Percentiles rank a stretch among this genome's conserved stretches.
These are phyloP conservation scores for Clitocybe nebularis DNA, from an alignment of 1,284 basidiomycete species.

Conservation along the genomic window DNA sequence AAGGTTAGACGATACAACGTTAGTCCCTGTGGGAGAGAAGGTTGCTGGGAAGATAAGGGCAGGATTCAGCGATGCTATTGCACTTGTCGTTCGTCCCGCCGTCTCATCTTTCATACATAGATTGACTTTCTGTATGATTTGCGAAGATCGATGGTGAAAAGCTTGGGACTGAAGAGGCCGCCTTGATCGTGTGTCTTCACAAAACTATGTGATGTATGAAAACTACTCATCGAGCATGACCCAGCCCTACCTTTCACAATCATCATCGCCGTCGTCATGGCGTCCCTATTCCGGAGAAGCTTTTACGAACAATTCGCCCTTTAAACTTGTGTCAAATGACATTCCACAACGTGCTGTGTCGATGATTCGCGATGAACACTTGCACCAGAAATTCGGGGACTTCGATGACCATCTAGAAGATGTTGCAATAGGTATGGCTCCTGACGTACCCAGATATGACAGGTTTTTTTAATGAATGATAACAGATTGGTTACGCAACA, in stretches of 20 bases:
- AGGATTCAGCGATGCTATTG: constrained; percentile 52
- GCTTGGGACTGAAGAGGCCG: constrained; percentile 45
- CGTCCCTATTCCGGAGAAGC: constrained; percentile 32
- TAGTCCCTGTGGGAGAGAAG: constrained; percentile 63
- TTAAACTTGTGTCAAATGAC: constrained; percentile 40
- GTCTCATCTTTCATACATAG: background rate
- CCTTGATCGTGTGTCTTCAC: constrained; percentile 53
- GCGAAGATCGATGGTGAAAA: constrained; percentile 54
- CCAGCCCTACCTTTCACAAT: constrained; percentile 47
- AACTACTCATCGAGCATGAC: no score
- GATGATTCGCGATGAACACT: constrained; percentile 43
- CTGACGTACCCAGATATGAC: background rate
- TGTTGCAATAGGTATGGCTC: constrained; percentile 53
- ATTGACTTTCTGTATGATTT: constrained; percentile 7
- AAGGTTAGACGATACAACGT: constrained; percentile 49
- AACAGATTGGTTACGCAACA: no score
- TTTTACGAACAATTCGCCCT: constrained; percentile 33
- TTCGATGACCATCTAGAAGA: constrained; percentile 79
- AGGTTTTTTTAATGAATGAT: background rate
- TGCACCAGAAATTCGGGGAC: constrained; percentile 60
- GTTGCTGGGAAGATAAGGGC: constrained; percentile 50
- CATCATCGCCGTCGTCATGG: constrained; percentile 40
- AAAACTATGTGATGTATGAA: no score
- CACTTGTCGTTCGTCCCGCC: constrained; percentile 51
- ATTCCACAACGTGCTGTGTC: constrained; percentile 42